These are phyloP conservation scores for Urtica urens DNA, from an alignment of 306 rosid genomes.

Conservation along the genomic window DNA sequence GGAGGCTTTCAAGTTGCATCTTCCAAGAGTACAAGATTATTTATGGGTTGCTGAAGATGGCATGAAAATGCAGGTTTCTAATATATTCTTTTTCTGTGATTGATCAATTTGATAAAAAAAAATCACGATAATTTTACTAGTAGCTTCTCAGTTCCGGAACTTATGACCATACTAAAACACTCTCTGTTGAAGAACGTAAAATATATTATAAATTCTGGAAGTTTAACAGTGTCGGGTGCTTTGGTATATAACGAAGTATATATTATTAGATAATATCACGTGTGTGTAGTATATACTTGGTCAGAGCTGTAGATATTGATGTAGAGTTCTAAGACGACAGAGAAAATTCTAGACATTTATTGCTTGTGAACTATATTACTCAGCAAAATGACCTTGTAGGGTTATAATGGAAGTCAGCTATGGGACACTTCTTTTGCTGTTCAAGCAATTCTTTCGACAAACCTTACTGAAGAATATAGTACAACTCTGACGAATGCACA, in stretches of 20 bases:
- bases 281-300: too few species aligned
- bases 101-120: too few species aligned
- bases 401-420: slow-evolving; percentile 93
- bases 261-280: too few species aligned
- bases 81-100: not conserved
- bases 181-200: slow-evolving; percentile 10
- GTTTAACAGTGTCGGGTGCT: too few species aligned
- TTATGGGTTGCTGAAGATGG: slow-evolving; percentile 95
- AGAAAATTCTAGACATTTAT: not conserved
- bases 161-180: too few species aligned
- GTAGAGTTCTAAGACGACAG: too few species aligned
- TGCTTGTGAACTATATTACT: not conserved
- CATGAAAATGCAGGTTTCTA: slow-evolving; percentile 81
- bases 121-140: not conserved
- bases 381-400: slow-evolving; percentile 37
- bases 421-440: slow-evolving; percentile 82
- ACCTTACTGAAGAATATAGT: slow-evolving; percentile 55
- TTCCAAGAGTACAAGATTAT: slow-evolving; percentile 72
- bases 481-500: slow-evolving; percentile 67
- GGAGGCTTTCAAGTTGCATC: slow-evolving; percentile 80
- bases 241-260: too few species aligned
- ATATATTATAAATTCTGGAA: too few species aligned
- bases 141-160: too few species aligned
- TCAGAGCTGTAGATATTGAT: too few species aligned
- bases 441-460: slow-evolving; percentile 80